These are phyloP conservation scores for Lactuca sativa DNA, from an alignment of 129 eudicot species.

Conservation along the genomic window DNA sequence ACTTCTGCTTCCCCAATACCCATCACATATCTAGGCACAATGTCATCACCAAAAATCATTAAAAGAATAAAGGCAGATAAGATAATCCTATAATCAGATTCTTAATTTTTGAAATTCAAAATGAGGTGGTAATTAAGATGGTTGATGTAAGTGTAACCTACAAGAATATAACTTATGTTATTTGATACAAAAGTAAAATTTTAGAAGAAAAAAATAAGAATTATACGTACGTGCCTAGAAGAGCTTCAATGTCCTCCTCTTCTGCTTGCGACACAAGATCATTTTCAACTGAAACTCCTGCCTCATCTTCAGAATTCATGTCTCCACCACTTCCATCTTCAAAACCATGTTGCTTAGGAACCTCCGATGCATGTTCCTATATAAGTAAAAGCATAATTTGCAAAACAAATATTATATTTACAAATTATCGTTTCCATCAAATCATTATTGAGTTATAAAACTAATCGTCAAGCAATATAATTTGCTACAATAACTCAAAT, in stretches of 20 bases:
- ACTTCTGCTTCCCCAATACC: constrained; percentile 46
- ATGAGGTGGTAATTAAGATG: no score
- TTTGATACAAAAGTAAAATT: neutral
- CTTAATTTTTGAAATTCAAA: no score
- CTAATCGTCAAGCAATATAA: no score
- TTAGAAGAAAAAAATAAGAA: neutral
- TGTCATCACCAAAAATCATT: constrained; percentile 18
- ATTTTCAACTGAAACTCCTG: constrained; percentile 67
- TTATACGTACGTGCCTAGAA: constrained; percentile 83
- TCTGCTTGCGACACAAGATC: constrained; percentile 95
- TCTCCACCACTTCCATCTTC: constrained; percentile 53
- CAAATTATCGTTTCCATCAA: no score
- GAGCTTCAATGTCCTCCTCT: constrained; percentile 96
- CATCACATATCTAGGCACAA: constrained; percentile 34
- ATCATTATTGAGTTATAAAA: no score
- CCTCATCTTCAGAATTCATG: constrained; percentile 47
- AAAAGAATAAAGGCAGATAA: neutral
- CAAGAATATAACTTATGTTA: neutral
- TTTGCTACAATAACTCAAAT: neutral
- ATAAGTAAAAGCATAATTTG: constrained; percentile 24
- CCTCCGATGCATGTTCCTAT: constrained; percentile 70
- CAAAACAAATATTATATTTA: constrained; percentile 4
- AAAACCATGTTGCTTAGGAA: constrained; percentile 41
- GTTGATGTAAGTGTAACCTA: no score
- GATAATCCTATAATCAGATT: neutral